A percentile compares a stretch with the other conserved stretches of the same genome.
phyloP scores from a whole-genome alignment of 2,329 filamentous ascomycete genomes.

The Penicillium glabrum region DNA sequence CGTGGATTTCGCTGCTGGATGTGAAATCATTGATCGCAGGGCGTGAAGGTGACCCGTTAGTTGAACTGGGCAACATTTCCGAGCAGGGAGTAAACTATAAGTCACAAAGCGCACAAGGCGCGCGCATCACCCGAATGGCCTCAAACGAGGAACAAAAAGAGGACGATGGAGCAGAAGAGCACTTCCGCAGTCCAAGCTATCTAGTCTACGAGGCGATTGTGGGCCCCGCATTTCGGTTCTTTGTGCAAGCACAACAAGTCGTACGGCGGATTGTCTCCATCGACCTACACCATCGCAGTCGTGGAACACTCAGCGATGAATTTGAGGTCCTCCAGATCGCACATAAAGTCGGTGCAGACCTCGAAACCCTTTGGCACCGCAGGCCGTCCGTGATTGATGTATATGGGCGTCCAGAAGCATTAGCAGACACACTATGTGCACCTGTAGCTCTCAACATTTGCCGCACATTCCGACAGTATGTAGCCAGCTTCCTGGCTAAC shows the following conservation, averaged over 20 bases:
- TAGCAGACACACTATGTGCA: constrained; percentile 26
- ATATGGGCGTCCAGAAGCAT: constrained; percentile 28
- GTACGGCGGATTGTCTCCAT: constrained; percentile 36
- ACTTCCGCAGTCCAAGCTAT: constrained; percentile 28
- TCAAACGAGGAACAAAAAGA: constrained; percentile 7
- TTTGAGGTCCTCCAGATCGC: constrained; percentile 40
- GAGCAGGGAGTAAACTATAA: constrained; percentile 5
- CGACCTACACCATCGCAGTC: constrained; percentile 39
- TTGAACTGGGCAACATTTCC: constrained; percentile 27
- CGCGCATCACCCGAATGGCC: not conserved
- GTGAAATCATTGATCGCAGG: constrained; percentile 38
- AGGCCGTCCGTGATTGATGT: constrained; percentile 34
- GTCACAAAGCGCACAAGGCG: not conserved
- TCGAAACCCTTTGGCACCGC: constrained; percentile 35
- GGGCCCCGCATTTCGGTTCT: constrained; percentile 34
- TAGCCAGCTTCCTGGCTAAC: constrained; percentile 36
- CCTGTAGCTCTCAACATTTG: constrained; percentile 30
- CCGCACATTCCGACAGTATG: constrained; percentile 34
- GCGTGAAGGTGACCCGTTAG: constrained; percentile 35
- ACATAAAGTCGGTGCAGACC: constrained; percentile 35
- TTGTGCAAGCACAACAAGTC: constrained; percentile 34
- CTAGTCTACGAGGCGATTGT: constrained; percentile 33
- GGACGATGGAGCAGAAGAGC: constrained; percentile 15
- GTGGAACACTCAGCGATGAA: constrained; percentile 38
- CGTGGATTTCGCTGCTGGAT: constrained; percentile 36